phyloP scores from a whole-genome alignment of 2,329 filamentous ascomycete genomes.

The Sporothrix euskadiensis region DNA sequence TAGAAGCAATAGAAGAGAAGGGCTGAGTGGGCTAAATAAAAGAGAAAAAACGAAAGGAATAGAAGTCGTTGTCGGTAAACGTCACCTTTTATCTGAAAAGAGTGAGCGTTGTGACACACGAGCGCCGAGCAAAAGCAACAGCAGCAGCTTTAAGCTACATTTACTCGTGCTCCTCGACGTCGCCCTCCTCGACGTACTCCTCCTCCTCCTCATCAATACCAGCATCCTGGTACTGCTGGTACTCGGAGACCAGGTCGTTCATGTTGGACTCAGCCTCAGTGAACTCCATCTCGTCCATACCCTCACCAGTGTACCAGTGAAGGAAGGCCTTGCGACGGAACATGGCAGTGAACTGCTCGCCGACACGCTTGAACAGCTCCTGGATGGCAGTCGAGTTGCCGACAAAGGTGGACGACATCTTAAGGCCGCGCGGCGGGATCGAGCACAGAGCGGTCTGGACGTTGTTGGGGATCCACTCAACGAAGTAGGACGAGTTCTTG shows the following conservation, averaged over 20 bases:
- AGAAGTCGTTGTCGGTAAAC: constrained; percentile 5
- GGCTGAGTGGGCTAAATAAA: constrained; percentile 30
- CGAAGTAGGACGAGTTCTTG: constrained; percentile 99
- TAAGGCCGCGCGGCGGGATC: constrained; percentile 93
- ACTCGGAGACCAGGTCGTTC: constrained; percentile 99
- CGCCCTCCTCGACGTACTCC: constrained; percentile 83
- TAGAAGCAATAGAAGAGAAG: constrained; percentile 27
- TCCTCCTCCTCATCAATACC: constrained; percentile 96
- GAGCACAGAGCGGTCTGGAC: constrained; percentile 99
- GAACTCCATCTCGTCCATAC: constrained; percentile 99
- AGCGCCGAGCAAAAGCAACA: not conserved
- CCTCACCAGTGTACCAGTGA: constrained; percentile 99
- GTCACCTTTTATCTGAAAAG: too few species aligned
- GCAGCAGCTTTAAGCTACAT: not conserved
- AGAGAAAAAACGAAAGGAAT: constrained; percentile 23
- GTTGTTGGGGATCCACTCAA: constrained; percentile 99
- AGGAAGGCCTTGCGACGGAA: constrained; percentile 99
- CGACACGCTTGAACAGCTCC: constrained; percentile 99
- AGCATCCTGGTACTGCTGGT: constrained; percentile 99
- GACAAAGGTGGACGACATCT: constrained; percentile 99
- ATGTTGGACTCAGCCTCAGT: constrained; percentile 99
- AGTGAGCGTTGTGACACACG: not conserved
- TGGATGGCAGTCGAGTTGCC: constrained; percentile 99
- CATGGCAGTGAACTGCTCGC: constrained; percentile 99
- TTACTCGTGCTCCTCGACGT: constrained; percentile 62